Conservation (phyloP, 768 basidiomycete species). For the Omphalotus guepiniiformis region DNA sequence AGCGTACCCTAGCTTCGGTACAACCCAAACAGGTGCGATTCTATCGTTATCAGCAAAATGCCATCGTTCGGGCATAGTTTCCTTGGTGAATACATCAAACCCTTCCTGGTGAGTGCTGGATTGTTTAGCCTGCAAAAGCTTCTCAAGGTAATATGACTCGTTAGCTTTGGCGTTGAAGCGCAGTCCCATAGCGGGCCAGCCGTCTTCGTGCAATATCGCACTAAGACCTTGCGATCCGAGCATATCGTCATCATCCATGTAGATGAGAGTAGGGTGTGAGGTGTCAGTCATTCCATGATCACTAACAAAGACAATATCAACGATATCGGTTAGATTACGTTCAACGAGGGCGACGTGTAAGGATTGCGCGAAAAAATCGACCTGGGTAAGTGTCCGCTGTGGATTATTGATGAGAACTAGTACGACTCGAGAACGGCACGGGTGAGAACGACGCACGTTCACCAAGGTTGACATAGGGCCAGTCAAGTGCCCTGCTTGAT, state of each 20-base stretch:
- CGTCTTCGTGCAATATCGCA: conserved; percentile 70
- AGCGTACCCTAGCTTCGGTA: conserved; percentile 78
- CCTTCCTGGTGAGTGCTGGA: conserved; percentile 53
- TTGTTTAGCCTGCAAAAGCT: conserved; percentile 42
- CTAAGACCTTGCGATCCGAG: conserved; percentile 59
- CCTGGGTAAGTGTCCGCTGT: conserved; percentile 58
- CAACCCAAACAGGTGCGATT: conserved; percentile 85
- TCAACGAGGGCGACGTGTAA: conserved; percentile 58
- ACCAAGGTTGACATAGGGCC: conserved; percentile 68
- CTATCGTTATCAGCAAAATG: conserved; percentile 71
- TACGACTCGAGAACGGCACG: background rate
- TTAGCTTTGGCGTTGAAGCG: conserved; percentile 65
- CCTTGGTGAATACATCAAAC: conserved; percentile 74
- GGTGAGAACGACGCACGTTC: conserved; percentile 47
- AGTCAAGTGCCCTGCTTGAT: conserved; percentile 76
- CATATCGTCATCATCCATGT: conserved; percentile 84
- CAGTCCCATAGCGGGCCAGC: conserved; percentile 89
- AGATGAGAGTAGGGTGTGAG: conserved; percentile 67
- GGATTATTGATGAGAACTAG: background rate
- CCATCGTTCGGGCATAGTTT: conserved; percentile 78
- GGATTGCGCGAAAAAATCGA: conserved; percentile 73
- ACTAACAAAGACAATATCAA: conserved; percentile 87
- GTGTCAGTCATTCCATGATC: conserved; percentile 94
- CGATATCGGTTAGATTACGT: conserved; percentile 77
- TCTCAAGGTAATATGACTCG: conserved; percentile 47